Evolutionary conservation across 2,329 filamentous ascomycete genomes (phyloP).

Genomic region (Acrodontium crateriforme): DNA sequence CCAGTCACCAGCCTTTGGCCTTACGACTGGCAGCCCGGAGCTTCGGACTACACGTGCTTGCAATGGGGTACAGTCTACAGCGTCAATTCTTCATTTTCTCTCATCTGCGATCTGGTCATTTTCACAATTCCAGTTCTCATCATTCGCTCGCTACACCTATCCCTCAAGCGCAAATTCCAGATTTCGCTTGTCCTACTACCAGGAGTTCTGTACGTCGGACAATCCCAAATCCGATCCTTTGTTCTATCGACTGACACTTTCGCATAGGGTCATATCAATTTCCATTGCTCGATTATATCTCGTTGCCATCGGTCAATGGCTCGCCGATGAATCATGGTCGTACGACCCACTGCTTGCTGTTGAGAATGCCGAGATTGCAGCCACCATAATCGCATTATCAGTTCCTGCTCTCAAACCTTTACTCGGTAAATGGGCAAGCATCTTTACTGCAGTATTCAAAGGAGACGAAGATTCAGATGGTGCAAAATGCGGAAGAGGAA

Average conservation of each 20-base stretch:
- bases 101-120: slow-evolving; percentile 37
- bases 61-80: slow-evolving; percentile 40
- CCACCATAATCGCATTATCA: slow-evolving; percentile 38
- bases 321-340: slow-evolving; percentile 34
- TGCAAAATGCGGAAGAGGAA: too few species aligned
- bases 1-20: slow-evolving; percentile 41
- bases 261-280: slow-evolving; percentile 37
- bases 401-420: slow-evolving; percentile 37
- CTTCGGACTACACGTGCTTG: slow-evolving; percentile 30
- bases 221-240: too few species aligned
- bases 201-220: too few species aligned
- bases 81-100: slow-evolving; percentile 36
- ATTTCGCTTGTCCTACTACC: slow-evolving; percentile 36
- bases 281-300: slow-evolving; percentile 35
- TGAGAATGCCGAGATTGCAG: slow-evolving; percentile 38
- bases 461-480: too few species aligned
- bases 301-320: slow-evolving; percentile 34
- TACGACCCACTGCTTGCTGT: slow-evolving; percentile 38
- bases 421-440: too few species aligned
- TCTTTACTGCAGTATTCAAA: too few species aligned
- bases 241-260: too few species aligned
- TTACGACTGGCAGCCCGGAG: slow-evolving; percentile 33
- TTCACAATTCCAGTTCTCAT: slow-evolving; percentile 39
- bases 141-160: slow-evolving; percentile 33
- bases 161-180: slow-evolving; percentile 32